phyloP scores from a whole-genome alignment of 306 rosid species.

The Notholithocarpus densiflorus region DNA sequence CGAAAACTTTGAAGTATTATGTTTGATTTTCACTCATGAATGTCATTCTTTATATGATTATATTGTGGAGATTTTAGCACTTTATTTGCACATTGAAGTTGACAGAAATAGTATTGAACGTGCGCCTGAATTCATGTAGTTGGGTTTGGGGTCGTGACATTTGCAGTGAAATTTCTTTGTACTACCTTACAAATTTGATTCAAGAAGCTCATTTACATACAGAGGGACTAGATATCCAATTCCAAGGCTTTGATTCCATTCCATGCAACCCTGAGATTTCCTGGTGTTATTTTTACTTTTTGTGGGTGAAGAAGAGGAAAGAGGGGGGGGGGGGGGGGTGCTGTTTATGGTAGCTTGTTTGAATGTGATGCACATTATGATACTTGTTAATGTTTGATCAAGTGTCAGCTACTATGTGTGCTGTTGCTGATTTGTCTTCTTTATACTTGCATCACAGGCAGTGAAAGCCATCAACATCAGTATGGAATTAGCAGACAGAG shows the following conservation, averaged over 20 bases:
- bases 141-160: too few relatives aligned
- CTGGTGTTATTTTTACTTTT: slow-evolving; percentile 4
- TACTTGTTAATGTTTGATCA: neutral
- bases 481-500: slow-evolving; percentile 88
- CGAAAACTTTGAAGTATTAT: too few relatives aligned
- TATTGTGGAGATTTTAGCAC: too few relatives aligned
- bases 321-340: too few relatives aligned
- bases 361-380: neutral
- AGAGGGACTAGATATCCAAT: neutral
- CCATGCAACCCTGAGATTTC: neutral
- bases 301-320: neutral
- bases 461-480: slow-evolving; percentile 20
- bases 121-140: too few relatives aligned
- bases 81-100: too few relatives aligned
- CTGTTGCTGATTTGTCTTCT: slow-evolving; percentile 13
- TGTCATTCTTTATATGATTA: too few relatives aligned
- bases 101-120: too few relatives aligned
- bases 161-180: neutral
- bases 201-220: neutral
- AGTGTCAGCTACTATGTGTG: slow-evolving; percentile 1
- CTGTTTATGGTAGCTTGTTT: neutral
- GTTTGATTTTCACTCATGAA: too few relatives aligned
- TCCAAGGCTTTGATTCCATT: slow-evolving; percentile 15
- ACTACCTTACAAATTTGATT: neutral
- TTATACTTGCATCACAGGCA: slow-evolving; percentile 36